A percentile compares a stretch with the other conserved stretches of the same genome.
Conservation (phyloP, 495 filamentous ascomycete genomes). For the Aspergillus homomorphus region DNA sequence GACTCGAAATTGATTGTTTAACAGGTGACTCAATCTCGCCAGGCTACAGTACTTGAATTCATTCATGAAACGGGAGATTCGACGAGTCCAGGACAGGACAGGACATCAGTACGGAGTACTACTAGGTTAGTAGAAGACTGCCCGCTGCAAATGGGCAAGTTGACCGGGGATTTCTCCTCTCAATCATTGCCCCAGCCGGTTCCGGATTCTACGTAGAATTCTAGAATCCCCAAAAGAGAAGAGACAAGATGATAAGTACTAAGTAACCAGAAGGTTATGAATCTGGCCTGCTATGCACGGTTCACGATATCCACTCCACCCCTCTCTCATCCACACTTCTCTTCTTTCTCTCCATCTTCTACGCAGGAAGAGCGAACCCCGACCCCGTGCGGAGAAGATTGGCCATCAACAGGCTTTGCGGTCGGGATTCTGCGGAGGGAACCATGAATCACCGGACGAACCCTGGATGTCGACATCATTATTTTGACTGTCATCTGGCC, state of each 20-base stretch:
- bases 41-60: no score
- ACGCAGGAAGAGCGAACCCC: no score
- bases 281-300: background rate
- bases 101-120: no score
- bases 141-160: background rate
- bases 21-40: no score
- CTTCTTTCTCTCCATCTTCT: background rate
- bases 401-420: background rate
- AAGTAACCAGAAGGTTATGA: no score
- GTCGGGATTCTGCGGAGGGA: conserved; percentile 19
- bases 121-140: no score
- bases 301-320: background rate
- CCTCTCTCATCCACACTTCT: no score
- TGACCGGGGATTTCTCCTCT: background rate
- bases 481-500: background rate
- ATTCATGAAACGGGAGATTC: no score
- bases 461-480: background rate
- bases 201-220: background rate
- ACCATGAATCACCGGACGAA: background rate
- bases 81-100: no score
- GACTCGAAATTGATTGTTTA: no score
- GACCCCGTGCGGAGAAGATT: conserved; percentile 8
- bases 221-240: background rate
- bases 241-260: no score
- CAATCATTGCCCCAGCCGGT: no score